Evolutionary conservation across 1,284 basidiomycete genomes (phyloP), one percentile per base, ranked within the genome.

Genomic region (Agroathelia rolfsii): DNA sequence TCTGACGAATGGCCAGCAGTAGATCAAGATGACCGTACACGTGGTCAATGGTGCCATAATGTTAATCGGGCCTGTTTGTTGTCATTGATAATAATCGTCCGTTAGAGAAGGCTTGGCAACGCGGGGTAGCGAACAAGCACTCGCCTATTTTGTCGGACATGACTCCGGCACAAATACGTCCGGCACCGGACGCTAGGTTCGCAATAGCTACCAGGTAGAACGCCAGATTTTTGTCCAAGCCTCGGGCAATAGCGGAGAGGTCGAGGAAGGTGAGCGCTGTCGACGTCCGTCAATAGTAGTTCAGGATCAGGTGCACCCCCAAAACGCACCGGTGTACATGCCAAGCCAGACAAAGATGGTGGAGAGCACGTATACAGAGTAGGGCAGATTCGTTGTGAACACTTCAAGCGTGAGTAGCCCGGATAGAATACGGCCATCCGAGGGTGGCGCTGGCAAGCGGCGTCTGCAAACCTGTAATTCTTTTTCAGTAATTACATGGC

Each of bases 1-100:
- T 19, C 45, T 49, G 1, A 66, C 63, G 42, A 66, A 70, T 7
- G 76, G 75, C 76, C 75, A 79, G 3, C 61, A 59, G 40, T 62
- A 69, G 2, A 72, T 76, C 11, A 75, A 42, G 19, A 73, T 49
- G 1, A 58, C 73, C 2, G 72, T 62, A 8, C 62, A 19, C 6
- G 59, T 41, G 0, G 66, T 71, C 18, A 67, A 62, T 1, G 72
- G 74, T 10, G 65, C 64, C 55, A 76, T 69, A 18, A 72, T 53
- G 40, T 71, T 77, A 34, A 73, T 51, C 0, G 68, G 49, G 4
- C 75, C 72, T 70, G 30, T 1, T 22, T n/a, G n/a, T n/a, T n/a
- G n/a, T n/a, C n/a, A n/a, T n/a, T n/a, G n/a, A n/a, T n/a, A n/a
- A n/a, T n/a, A n/a, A n/a, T n/a, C n/a, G n/a, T n/a, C n/a, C n/a